Base-by-base conservation (phyloP, 169 alveolate genomes). In the Plasmodium fragile region DNA sequence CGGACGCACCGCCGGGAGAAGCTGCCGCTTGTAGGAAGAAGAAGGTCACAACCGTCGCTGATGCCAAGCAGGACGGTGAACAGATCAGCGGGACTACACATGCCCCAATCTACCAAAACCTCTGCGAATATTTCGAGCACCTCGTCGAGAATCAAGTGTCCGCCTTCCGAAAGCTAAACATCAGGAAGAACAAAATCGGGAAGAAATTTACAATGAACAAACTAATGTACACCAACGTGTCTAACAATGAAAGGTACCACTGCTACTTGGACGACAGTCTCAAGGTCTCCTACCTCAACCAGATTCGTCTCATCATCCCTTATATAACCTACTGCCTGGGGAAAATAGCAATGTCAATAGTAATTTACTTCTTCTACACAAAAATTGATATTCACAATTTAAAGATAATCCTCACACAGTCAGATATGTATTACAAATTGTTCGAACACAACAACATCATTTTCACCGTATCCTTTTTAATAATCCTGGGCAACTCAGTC, bases 281-380 rank as follows among this genome's bases (percentile, higher is more conserved):
- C 28, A 85, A 85, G 70, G 84, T 85, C 2, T 73, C 93, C 5
- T 75, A 85, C 34, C 43, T 53, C 10, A 85, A 85, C 65, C 93
- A 85, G 49, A 32, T 85, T n/a, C 83, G 93, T 16, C 79, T 85
- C 39, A 85, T 85, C 79, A 85, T 85, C n/a, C 93, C 93, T 32
- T 85, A 85, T 85, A 43, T 85, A 1, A 75, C 41, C 25, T 85
- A 85, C 65, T 85, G 93, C 11, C 39, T 85, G 13, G 93, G 93
- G 0, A 85, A 85, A 69, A 85, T 85, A 39, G 82, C 93, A 0
- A 85, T 75, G 85, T 85, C 93, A 3, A 73, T 85, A 36, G 85
- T 85, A 52, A 69, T 85, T 8, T 85, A 85, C 79, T 69, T 85
- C n/a, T 85, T 85, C 43, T 85, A 85, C 41, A 52, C 77, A 32